phyloP scores from a whole-genome alignment of 2,329 filamentous ascomycete species.

The Cladosporium sp. region DNA sequence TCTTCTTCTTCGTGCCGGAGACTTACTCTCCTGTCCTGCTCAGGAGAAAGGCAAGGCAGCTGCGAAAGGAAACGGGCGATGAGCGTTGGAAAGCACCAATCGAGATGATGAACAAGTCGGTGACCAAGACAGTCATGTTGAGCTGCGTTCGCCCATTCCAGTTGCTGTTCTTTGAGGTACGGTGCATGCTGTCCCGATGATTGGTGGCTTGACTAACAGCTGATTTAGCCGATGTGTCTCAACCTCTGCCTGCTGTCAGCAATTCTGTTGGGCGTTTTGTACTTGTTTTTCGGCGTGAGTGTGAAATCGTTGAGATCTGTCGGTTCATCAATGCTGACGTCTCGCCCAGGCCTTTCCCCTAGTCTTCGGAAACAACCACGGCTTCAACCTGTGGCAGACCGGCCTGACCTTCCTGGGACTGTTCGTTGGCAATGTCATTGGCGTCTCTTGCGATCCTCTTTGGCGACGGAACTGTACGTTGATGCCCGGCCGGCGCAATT shows the following conservation, averaged over 20 bases:
- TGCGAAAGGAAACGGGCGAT: conserved; percentile 73
- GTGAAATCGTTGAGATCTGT: background rate
- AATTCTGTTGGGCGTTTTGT: conserved; percentile 78
- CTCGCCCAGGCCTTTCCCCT: conserved; percentile 61
- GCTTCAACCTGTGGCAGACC: conserved; percentile 70
- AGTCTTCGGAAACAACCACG: conserved; percentile 68
- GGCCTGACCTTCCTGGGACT: conserved; percentile 74
- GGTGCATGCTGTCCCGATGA: background rate
- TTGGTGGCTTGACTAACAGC: conserved; percentile 39
- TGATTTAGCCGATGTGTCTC: conserved; percentile 65
- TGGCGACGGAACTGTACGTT: conserved; percentile 52
- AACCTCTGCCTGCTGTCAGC: conserved; percentile 77
- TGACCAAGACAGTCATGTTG: conserved; percentile 47
- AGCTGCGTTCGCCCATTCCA: conserved; percentile 63
- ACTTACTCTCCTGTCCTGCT: conserved; percentile 73
- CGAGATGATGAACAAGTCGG: conserved; percentile 64
- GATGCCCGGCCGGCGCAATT: background rate
- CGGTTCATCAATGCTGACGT: background rate
- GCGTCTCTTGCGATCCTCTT: conserved; percentile 57
- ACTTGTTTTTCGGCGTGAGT: conserved; percentile 70
- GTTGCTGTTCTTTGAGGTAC: conserved; percentile 55
- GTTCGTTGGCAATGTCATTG: conserved; percentile 60
- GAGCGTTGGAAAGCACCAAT: conserved; percentile 68
- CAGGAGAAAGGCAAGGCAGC: conserved; percentile 60
- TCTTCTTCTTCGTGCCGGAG: conserved; percentile 73